These are phyloP conservation scores for Leptographium radiaticola DNA, from an alignment of 2,329 filamentous ascomycete species.

Conservation along the genomic window DNA sequence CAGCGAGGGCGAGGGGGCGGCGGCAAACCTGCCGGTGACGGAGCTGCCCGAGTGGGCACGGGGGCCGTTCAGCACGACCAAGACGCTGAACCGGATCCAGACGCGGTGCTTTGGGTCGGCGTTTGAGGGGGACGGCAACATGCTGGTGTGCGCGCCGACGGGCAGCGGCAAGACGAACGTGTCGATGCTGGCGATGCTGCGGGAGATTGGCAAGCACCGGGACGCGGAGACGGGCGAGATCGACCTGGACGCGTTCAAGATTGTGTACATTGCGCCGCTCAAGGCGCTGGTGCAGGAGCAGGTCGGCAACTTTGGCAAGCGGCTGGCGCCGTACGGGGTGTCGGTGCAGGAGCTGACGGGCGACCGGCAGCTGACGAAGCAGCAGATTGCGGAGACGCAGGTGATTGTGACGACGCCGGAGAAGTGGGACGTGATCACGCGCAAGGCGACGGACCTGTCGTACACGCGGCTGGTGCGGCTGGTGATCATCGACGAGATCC, in stretches of 20 bases:
- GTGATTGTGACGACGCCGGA: slow-evolving; percentile 97
- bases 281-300: slow-evolving; percentile 97
- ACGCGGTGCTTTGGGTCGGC: slow-evolving; percentile 85
- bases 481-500: slow-evolving; percentile 96
- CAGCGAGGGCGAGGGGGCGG: slow-evolving; percentile 64
- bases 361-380: slow-evolving; percentile 95
- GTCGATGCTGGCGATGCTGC: slow-evolving; percentile 90
- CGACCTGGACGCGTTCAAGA: slow-evolving; percentile 93
- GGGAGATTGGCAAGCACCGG: slow-evolving; percentile 91
- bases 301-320: slow-evolving; percentile 91
- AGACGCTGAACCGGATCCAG: slow-evolving; percentile 88
- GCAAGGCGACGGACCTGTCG: slow-evolving; percentile 91
- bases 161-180: slow-evolving; percentile 98
- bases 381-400: slow-evolving; percentile 95
- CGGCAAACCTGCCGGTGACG: slow-evolving; percentile 69
- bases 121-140: slow-evolving; percentile 89
- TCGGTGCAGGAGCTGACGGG: slow-evolving; percentile 91
- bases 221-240: slow-evolving; percentile 85
- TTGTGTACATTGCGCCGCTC: slow-evolving; percentile 90
- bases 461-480: slow-evolving; percentile 96
- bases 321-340: slow-evolving; percentile 82
- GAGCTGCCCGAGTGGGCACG: slow-evolving; percentile 90
- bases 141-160: slow-evolving; percentile 94
- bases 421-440: slow-evolving; percentile 98
- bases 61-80: slow-evolving; percentile 70